Evolutionary conservation across 2,329 filamentous ascomycete genomes (phyloP), one percentile per base, ranked within the genome.

Genomic region (Xylaria digitata): DNA sequence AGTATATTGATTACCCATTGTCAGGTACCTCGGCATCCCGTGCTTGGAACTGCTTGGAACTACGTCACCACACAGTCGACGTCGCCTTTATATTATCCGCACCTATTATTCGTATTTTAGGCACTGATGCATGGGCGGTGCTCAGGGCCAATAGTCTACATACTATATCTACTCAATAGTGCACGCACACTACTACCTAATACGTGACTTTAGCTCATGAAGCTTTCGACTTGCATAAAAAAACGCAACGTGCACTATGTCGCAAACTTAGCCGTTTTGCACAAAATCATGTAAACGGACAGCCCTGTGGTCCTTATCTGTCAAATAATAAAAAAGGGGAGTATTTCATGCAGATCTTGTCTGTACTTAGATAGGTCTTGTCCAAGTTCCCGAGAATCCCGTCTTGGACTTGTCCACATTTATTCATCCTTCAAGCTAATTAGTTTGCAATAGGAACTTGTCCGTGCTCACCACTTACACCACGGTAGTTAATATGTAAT

Each of bases 11-110:
- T 26, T 53, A 53, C 37, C 50, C n/a, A n/a, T n/a, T n/a, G 15
- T 30, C 32, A 26, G 26, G 17, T 43, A 37, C 6, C 30, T 30
- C 15, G 11, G n/a, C 26, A 17, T 45, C 55, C 55, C 32, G 11
- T 42, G 48, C 15, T 42, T 40, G 26, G 26, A 50, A 45, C 11
- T 42, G 48, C 15, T 42, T 40, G 26, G 26, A 50, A 45, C 11
- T 64, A 64, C 61, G 61, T 59, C 54, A 64, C 54, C 11, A 37
- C 17, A 56, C n/a, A 45, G 11, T 21, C 30, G n/a, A 40, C 9
- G 26, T 26, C 3, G 3, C 5, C 3, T 26, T 2, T 26, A 26
- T 26, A n/a, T 48, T 34, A 37, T 40, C 34, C 46, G 34, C 8
- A 21, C 1, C 21, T 49, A 50, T 34, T 34, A 30, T n/a, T n/a